These are phyloP conservation scores for Pholiota molesta DNA, from an alignment of 768 basidiomycete genomes.

Conservation along the genomic window DNA sequence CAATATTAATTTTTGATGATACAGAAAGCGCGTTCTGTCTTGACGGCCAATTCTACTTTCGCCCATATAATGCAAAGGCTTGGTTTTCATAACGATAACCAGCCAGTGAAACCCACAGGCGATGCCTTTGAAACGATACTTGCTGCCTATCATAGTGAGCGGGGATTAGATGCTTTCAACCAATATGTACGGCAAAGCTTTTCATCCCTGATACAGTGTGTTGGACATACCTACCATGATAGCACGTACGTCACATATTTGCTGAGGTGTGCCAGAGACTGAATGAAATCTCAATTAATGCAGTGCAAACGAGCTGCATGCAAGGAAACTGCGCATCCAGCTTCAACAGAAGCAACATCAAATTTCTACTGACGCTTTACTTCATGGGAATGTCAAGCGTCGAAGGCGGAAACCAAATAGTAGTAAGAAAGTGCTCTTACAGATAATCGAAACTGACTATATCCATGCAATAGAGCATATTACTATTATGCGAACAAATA, in stretches of 20 bases:
- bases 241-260: constrained; percentile 11
- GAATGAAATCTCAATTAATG: neutral
- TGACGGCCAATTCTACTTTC: constrained; percentile 39
- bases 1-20: neutral
- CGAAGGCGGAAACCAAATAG: neutral
- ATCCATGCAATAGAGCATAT: neutral
- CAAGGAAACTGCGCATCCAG: neutral
- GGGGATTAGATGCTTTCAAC: constrained; percentile 38
- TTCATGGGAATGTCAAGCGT: neutral
- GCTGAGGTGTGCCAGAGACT: neutral
- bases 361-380: neutral
- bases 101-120: constrained; percentile 38
- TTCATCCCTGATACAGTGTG: constrained; percentile 36
- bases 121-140: constrained; percentile 52
- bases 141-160: constrained; percentile 43
- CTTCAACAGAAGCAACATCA: neutral
- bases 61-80: constrained; percentile 39
- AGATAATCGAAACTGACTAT: neutral
- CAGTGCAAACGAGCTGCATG: neutral
- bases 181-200: constrained; percentile 43
- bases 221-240: constrained; percentile 27
- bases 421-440: neutral
- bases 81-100: constrained; percentile 25
- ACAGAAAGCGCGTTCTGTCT: constrained; percentile 21
- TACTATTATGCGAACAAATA: too few relatives aligned